Evolutionary conservation across 805 yeast species (phyloP).

Genomic region (Schwanniomyces pseudopolymorphus): DNA sequence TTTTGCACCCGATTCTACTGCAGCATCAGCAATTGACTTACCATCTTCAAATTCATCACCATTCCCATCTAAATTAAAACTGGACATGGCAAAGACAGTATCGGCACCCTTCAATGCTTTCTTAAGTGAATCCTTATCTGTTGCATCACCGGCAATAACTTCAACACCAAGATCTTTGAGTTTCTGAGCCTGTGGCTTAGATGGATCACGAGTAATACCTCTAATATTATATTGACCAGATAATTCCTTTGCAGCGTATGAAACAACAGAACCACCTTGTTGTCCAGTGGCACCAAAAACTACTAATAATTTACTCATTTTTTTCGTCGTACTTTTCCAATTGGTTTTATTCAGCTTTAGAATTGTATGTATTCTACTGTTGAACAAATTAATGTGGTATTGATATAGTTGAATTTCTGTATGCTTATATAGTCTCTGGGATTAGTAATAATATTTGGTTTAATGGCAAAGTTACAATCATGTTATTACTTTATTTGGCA

Average conservation of each 20-base stretch:
- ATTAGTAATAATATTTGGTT: too few species aligned
- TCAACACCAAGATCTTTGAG: slow-evolving; percentile 11
- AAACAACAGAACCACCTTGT: slow-evolving; percentile 23
- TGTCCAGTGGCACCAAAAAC: slow-evolving; percentile 21
- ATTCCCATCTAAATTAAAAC: slow-evolving; percentile 9
- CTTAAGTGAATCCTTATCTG: slow-evolving; percentile 3
- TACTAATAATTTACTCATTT: slow-evolving; percentile 8
- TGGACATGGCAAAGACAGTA: slow-evolving; percentile 6
- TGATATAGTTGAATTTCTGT: too few species aligned
- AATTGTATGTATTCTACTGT: too few species aligned
- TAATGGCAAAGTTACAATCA: too few species aligned
- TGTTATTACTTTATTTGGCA: too few species aligned
- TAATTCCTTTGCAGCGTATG: slow-evolving; percentile 4
- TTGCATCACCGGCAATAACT: slow-evolving; percentile 10
- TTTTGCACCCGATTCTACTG: slow-evolving; percentile 2
- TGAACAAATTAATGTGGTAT: too few species aligned
- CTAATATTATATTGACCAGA: slow-evolving; percentile 9
- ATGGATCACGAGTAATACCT: slow-evolving; percentile 11
- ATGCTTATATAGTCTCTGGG: too few species aligned
- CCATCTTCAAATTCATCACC: slow-evolving; percentile 7
- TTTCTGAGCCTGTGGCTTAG: slow-evolving; percentile 2
- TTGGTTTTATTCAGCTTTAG: too few species aligned
- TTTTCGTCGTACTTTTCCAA: too few species aligned
- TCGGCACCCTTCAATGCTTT: slow-evolving; percentile 7
- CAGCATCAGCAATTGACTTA: slow-evolving; percentile 6